Base-by-base conservation (phyloP, 176 grass and related monocot genomes). In the Raddia distichophylla region DNA sequence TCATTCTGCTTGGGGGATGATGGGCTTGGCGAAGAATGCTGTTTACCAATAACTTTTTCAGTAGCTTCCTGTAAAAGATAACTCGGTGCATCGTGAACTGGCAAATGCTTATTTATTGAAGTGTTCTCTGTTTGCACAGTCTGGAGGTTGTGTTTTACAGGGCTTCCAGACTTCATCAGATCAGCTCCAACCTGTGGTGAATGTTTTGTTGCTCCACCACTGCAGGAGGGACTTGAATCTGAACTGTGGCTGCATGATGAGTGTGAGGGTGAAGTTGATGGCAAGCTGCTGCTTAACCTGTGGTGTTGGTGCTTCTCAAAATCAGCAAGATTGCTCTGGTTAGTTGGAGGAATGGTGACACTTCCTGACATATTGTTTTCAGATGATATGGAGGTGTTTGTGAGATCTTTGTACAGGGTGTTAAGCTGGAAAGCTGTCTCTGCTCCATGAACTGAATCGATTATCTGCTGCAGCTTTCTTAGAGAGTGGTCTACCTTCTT, bases 401-500 rank as follows among this genome's bases (percentile, higher is more conserved):
- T 88, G 60, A 93, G 75, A 84, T 95, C 90, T 84, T 93, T 93
- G 85, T 93, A 93, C 63, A 99, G 67, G 49, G 82, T 85, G 70
- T 83, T 91, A 53, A 99, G 85, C 67, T 98, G 84, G 69, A 99
- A 86, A 53, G 86, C 73, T 63, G 86, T 89, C 66, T 98, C 93
- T 82, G 87, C 89, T 85, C 96, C 96, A 67, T 95, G 93, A 82
- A 95, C 93, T 6, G 96, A 95, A 73, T 98, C 89, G 65, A 98
- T 98, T 69, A 95, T 91, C 37, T 90, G 78, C 77, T 95, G 96
- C 71, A 95, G 82, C 83, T 91, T 98, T 76, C 82, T 93, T 82
- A 95, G 83, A 70, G 96, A 98, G 66, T 95, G 96, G 60, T 98
- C 93, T 80, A 98, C 93, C 82, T 95, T 98, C 89, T 98, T 98